Evolutionary conservation across 306 rosid species (phyloP).

Genomic region (Citrullus amarus): DNA sequence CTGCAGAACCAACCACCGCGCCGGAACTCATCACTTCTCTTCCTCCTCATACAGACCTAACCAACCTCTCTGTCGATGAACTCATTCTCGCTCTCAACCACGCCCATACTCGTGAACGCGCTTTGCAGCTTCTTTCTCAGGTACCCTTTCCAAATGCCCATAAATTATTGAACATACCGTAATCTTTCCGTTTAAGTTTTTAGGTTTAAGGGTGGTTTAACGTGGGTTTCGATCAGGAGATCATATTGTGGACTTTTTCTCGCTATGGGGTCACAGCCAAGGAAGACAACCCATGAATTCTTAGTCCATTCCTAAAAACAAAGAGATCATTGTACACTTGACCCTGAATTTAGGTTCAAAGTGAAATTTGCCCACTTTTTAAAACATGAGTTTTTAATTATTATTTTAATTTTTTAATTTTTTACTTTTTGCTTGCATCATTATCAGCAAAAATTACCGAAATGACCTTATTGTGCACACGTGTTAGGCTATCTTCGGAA

Average conservation of each 20-base stretch:
- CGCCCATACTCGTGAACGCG: slow-evolving; percentile 13
- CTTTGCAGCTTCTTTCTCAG: slow-evolving; percentile 18
- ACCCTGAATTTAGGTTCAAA: too few species aligned
- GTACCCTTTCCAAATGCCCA: background rate
- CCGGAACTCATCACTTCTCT: background rate
- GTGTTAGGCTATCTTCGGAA: too few species aligned
- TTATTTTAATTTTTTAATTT: too few species aligned
- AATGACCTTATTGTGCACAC: too few species aligned
- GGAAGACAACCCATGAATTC: background rate
- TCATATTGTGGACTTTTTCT: background rate
- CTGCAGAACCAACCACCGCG: background rate
- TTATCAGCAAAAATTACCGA: too few species aligned
- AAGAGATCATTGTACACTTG: too few species aligned
- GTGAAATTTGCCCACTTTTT: too few species aligned
- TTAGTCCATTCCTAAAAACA: too few species aligned
- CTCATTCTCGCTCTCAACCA: slow-evolving; percentile 13
- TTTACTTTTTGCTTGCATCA: too few species aligned
- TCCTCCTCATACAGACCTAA: background rate
- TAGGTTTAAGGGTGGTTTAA: background rate
- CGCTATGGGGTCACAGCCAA: background rate
- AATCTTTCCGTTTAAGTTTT: background rate
- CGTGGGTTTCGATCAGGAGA: background rate
- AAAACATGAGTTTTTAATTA: too few species aligned
- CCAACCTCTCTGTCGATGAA: background rate
- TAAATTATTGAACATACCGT: background rate